Evolutionary conservation across 306 rosid species (phyloP), one percentile per base, ranked within the genome.

Genomic region (Corylus avellana): DNA sequence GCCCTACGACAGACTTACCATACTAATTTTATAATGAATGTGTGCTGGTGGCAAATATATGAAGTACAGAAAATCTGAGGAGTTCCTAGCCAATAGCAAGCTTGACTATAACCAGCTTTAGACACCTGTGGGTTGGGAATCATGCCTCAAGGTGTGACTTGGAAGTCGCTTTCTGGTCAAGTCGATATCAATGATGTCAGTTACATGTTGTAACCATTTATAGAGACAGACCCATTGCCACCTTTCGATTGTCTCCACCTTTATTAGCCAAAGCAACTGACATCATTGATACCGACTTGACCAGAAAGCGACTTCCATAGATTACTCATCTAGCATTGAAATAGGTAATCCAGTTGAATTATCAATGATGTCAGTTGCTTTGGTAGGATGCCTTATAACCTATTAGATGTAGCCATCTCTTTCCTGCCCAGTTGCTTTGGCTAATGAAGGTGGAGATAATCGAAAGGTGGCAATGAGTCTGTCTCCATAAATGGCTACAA

Each of bases 71-170:
- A 14, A 63, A 32, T 10, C 42, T 35, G 22, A 63, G 69, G 46
- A 63, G 46, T 64, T 64, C 70, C 47, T 32, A 32, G 70, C 70
- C 47, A 64, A 32, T 42, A 64, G n/a, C 70, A 32, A 64, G 5
- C 70, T 35, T 64, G 70, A 37, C 70, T 13, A 64, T 5, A 64
- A 13, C 35, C 3, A 12, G 35, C 64, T 58, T 29, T 7, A 6
- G 70, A 32, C 7, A 18, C 10, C 5, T 64, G 18, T 7, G 22
- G 42, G 17, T 35, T 64, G 47, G 47, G 46, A 64, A 22, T 64
- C 12, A 32, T 32, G 8, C 48, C 48, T 37, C 8, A 64, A 35
- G 70, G 48, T 64, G 44, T 35, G 14, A 32, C 18, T 64, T 32
- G 35, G 35, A 32, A 32, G 35, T 32, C 2, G 35, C 35, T 32